Evolutionary conservation across 108 stramenopile genomes (phyloP).

Genomic region (Poteriospumella lacustris): DNA sequence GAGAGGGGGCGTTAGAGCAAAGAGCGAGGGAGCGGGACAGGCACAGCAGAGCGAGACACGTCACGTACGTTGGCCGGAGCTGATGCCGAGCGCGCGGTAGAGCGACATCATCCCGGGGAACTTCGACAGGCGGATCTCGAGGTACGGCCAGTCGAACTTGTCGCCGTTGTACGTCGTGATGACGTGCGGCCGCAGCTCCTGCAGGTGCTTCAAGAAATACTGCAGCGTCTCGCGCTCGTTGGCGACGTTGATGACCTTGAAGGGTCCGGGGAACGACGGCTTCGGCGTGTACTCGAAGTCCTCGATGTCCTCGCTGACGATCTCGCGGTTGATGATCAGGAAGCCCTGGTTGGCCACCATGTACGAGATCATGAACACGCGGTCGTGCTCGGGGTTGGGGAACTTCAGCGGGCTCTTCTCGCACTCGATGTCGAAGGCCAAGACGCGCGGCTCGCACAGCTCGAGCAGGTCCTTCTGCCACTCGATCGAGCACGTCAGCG

Average conservation of each 20-base stretch:
- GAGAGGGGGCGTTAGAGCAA: no score
- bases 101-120: slow-evolving; percentile 81
- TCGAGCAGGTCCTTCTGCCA: slow-evolving; percentile 75
- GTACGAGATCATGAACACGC: slow-evolving; percentile 97
- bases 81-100: slow-evolving; percentile 73
- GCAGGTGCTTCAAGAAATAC: not conserved
- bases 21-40: no score
- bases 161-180: slow-evolving; percentile 99
- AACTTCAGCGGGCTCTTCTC: slow-evolving; percentile 97
- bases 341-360: slow-evolving; percentile 90
- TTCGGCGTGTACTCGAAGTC: slow-evolving; percentile 98
- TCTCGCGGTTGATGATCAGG: slow-evolving; percentile 62
- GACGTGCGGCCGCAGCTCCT: slow-evolving; percentile 75
- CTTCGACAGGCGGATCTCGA: slow-evolving; percentile 69
- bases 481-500: not conserved
- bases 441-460: slow-evolving; percentile 79
- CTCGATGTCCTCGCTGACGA: slow-evolving; percentile 9
- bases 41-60: no score
- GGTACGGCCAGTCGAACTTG: slow-evolving; percentile 97
- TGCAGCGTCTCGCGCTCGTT: not conserved
- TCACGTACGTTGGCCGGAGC: slow-evolving; percentile 15
- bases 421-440: slow-evolving; percentile 99
- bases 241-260: slow-evolving; percentile 74
- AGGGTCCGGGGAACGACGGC: slow-evolving; percentile 89
- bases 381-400: slow-evolving; percentile 84